Evolutionary conservation across 2,329 filamentous ascomycete species (phyloP), one percentile per base, ranked within the genome.

Genomic region (Ophiosphaerella korrae): DNA sequence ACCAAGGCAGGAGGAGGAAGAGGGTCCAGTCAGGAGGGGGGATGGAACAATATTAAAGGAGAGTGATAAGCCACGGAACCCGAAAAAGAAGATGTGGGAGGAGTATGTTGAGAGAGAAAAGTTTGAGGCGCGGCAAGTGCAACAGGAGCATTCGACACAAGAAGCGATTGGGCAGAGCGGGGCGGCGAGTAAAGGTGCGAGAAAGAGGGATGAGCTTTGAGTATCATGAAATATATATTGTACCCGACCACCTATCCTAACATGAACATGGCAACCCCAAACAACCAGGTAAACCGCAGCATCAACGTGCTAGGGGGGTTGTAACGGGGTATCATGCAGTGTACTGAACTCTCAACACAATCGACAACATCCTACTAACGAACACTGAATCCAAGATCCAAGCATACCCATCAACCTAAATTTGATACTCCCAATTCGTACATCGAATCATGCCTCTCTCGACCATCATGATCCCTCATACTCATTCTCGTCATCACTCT

Each of bases 51-150:
- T 77, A 3, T 68, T 80, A 43, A 54, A 76, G 50, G 64, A 78
- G 54, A 71, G 65, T 24, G 70, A 69, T 57, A 71, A 62, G 57
- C 74, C 70, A 23, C 63, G 68, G 24, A 86, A 86, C 67, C 82
- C 82, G 6, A 85, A 81, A 76, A 86, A 86, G 75, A 80, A 83
- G 73, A 81, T 81, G 73, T 84, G 83, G 77, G 83, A 86, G 57
- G 82, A 82, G 50, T 44, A 64, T 50, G 66, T 68, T 9, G 71
- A 75, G 57, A 64, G 57, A 23, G 58, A 47, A 42, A 73, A 67
- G 55, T 52, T 58, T 52, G 68, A 70, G 45, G 21, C 37, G n/a
- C 16, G 21, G 7, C 53, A 63, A 42, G 56, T 53, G 36, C 60
- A 66, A 48, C 24, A 53, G 26, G 34, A 57, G 45, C 53, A 62